Evolutionary conservation across 1,284 basidiomycete species (phyloP).

Genomic region (Tilletia setariae): DNA sequence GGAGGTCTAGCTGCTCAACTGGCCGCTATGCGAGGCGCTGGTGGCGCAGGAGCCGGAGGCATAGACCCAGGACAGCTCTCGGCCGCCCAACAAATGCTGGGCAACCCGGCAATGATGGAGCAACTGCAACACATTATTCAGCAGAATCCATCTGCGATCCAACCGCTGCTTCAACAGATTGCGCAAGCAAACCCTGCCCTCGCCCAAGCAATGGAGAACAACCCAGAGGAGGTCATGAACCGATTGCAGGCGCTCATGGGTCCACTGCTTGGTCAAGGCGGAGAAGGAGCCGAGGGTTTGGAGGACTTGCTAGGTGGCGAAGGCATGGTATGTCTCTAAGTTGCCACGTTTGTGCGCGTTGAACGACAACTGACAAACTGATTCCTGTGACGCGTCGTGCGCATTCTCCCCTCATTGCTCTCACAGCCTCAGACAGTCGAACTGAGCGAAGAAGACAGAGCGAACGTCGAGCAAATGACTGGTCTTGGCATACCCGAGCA

Average conservation of each 20-base stretch:
- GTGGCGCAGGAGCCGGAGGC: constrained; percentile 30
- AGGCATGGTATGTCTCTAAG: not conserved
- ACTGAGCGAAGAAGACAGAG: constrained; percentile 40
- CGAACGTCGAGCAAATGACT: constrained; percentile 44
- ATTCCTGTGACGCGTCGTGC: not conserved
- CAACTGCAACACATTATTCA: constrained; percentile 48
- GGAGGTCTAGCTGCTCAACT: constrained; percentile 49
- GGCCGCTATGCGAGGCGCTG: constrained; percentile 26
- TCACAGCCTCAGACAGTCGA: constrained; percentile 1
- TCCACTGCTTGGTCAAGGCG: constrained; percentile 5
- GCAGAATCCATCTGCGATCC: constrained; percentile 51
- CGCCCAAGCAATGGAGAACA: constrained; percentile 46
- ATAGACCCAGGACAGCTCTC: constrained; percentile 43
- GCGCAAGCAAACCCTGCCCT: constrained; percentile 52
- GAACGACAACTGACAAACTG: not conserved
- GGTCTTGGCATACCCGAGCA: constrained; percentile 51
- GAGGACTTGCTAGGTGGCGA: constrained; percentile 2
- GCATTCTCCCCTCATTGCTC: no score
- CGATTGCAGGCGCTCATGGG: constrained; percentile 26
- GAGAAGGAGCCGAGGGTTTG: not conserved
- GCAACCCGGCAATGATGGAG: constrained; percentile 49
- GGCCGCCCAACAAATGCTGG: constrained; percentile 48
- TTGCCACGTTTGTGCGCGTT: not conserved
- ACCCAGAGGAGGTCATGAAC: constrained; percentile 49
- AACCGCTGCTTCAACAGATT: constrained; percentile 50